Conservation (phyloP, 2,329 filamentous ascomycete species). For the Colletotrichum horii region DNA sequence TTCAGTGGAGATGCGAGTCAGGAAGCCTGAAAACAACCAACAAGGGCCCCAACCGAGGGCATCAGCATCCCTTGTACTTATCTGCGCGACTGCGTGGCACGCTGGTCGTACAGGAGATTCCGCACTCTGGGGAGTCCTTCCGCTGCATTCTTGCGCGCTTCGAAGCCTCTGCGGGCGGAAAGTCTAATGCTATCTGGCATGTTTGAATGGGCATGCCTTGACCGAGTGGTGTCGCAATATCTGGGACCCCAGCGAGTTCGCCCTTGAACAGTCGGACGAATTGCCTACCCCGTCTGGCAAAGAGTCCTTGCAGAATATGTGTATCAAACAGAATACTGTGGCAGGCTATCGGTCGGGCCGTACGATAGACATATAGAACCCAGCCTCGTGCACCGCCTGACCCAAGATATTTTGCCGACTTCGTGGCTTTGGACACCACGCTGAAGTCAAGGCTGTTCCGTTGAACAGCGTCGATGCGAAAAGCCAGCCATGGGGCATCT, state of each 20-base stretch:
- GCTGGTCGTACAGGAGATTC: neutral
- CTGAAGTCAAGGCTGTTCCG: rapidly evolving
- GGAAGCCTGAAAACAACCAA: neutral
- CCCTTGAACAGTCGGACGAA: neutral
- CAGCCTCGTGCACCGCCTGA: neutral
- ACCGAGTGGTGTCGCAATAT: neutral
- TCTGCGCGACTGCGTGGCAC: neutral
- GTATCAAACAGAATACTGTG: neutral
- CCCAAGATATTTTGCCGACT: neutral
- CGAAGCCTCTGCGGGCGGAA: neutral
- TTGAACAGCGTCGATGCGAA: neutral
- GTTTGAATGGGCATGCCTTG: neutral
- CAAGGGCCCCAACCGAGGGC: neutral
- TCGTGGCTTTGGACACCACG: neutral
- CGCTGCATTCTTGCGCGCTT: neutral
- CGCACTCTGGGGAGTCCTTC: neutral
- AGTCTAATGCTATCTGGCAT: neutral
- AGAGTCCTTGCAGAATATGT: neutral
- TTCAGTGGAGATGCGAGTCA: slow-evolving; percentile 1
- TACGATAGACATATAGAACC: neutral
- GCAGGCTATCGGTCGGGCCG: neutral
- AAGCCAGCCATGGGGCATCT: neutral
- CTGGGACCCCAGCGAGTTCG: neutral
- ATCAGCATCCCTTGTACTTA: neutral
- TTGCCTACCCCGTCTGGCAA: neutral